Evolutionary conservation across 75 land plant species (phyloP).

Genomic region (Selaginella moellendorffii): DNA sequence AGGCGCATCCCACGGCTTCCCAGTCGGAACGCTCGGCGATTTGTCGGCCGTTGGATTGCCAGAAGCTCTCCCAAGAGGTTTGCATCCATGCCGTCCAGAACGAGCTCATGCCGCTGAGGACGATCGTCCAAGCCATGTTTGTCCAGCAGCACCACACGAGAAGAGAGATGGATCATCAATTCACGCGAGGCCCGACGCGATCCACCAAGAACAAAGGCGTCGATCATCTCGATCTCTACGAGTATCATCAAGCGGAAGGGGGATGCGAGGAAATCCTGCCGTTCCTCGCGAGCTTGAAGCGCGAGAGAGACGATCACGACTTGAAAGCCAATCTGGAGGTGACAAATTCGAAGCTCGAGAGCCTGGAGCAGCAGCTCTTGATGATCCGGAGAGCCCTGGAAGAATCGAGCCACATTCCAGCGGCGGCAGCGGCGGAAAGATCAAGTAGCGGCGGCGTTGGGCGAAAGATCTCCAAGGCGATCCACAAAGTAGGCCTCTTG

Average conservation of each 20-base stretch:
- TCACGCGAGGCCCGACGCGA: not conserved
- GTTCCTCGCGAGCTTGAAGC: not conserved
- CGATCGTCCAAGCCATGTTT: not conserved
- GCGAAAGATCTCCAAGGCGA: not conserved
- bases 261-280: not conserved
- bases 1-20: not conserved
- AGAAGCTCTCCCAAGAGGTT: not conserved
- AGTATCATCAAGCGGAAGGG: no score
- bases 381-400: not conserved
- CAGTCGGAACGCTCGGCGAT: not conserved
- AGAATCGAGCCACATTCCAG: not conserved
- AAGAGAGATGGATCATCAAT: not conserved
- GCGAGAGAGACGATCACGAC: not conserved
- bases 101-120: slow-evolving; percentile 1
- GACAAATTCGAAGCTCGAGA: not conserved
- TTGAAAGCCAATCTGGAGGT: not conserved
- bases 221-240: not conserved
- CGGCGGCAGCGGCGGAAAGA: not conserved
- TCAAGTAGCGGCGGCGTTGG: not conserved
- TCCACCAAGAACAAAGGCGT: not conserved
- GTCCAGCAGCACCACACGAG: not conserved
- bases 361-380: slow-evolving; percentile 6
- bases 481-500: not conserved
- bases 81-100: slow-evolving; percentile 6
- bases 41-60: not conserved